Percentiles rank a stretch among this genome's conserved stretches.
These are phyloP conservation scores for Brettanomyces custersianus DNA, from an alignment of 805 yeast species.

Conservation along the genomic window DNA sequence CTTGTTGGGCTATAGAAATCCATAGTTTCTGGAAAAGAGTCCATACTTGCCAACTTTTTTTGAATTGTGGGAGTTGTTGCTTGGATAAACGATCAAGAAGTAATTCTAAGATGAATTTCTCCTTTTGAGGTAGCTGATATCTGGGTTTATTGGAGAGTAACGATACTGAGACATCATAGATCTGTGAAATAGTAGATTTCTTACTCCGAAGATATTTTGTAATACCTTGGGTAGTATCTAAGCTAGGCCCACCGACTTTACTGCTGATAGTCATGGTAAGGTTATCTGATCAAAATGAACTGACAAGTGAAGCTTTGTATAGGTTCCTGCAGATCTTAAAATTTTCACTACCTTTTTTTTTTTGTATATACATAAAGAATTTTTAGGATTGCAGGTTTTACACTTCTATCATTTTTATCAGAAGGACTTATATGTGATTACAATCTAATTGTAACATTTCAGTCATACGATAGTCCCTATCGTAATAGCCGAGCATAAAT, in stretches of 20 bases:
- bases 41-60: slow-evolving; percentile 40
- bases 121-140: slow-evolving; percentile 46
- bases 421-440: no score
- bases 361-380: no score
- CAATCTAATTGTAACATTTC: no score
- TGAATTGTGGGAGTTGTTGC: slow-evolving; percentile 32
- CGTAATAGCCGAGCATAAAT: no score
- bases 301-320: no score
- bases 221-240: slow-evolving; percentile 32
- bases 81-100: slow-evolving; percentile 54
- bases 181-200: slow-evolving; percentile 32
- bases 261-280: no score
- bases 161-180: slow-evolving; percentile 26
- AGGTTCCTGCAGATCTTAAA: no score
- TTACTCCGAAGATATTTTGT: slow-evolving; percentile 54
- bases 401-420: no score
- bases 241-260: neutral
- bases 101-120: slow-evolving; percentile 48
- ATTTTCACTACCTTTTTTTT: no score
- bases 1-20: slow-evolving; percentile 12
- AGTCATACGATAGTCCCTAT: no score
- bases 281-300: no score
- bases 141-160: slow-evolving; percentile 24
- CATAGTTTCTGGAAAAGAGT: slow-evolving; percentile 30
- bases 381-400: no score